phyloP scores from a whole-genome alignment of 345 rosid genomes.

The Arabis alpina region DNA sequence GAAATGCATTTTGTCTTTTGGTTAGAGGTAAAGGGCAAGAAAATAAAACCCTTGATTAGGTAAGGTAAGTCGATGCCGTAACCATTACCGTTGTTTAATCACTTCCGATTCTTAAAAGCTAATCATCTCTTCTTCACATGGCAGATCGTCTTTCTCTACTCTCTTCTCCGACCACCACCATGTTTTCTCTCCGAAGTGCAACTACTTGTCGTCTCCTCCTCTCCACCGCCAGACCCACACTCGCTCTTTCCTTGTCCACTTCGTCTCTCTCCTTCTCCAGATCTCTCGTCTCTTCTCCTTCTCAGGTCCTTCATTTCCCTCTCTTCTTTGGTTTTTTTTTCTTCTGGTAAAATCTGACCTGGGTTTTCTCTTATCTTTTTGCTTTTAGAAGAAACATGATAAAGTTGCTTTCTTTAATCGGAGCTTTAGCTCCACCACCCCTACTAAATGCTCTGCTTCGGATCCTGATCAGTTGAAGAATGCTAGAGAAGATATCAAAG shows the following conservation, averaged over 20 bases:
- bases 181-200: constrained; percentile 51
- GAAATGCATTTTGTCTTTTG: too few species aligned
- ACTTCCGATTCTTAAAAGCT: neutral
- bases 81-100: too few species aligned
- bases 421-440: constrained; percentile 46
- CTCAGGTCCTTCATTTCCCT: constrained; percentile 14
- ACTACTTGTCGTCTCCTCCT: constrained; percentile 59
- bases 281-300: constrained; percentile 57
- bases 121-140: constrained; percentile 13
- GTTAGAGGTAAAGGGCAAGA: too few species aligned
- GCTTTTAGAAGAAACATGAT: constrained; percentile 50
- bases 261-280: constrained; percentile 50
- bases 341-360: neutral
- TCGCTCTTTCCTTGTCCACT: constrained; percentile 33
- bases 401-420: constrained; percentile 40
- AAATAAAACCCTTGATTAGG: too few species aligned
- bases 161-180: constrained; percentile 14
- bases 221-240: constrained; percentile 47
- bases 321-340: neutral
- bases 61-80: too few species aligned
- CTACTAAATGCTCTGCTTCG: constrained; percentile 55
- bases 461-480: constrained; percentile 84
- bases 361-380: neutral
- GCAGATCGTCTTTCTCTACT: constrained; percentile 26
- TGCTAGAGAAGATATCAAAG: constrained; percentile 84